Conservation (phyloP, 352 stramenopile genomes). For the Pythium aphanidermatum region DNA sequence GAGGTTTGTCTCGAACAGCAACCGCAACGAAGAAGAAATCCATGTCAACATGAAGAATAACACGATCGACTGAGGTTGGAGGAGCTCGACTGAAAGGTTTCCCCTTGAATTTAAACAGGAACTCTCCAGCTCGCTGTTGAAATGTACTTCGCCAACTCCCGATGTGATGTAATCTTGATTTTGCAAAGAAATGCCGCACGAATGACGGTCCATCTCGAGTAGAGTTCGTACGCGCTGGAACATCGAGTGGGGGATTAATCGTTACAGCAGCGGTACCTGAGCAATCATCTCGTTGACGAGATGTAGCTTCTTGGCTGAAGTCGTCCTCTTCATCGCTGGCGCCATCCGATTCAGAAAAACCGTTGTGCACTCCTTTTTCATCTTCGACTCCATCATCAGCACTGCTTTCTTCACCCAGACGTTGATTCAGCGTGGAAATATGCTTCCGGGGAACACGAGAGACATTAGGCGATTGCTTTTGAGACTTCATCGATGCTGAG, state of each 20-base stretch:
- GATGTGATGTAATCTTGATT: conserved; percentile 83
- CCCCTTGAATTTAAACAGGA: conserved; percentile 59
- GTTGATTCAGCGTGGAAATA: no score
- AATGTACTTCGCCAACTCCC: conserved; percentile 74
- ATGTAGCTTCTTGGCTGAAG: no score
- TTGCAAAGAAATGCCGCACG: conserved; percentile 76
- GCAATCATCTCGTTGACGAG: no score
- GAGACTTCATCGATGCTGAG: conserved; percentile 3
- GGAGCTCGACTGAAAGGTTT: conserved; percentile 25
- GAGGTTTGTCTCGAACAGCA: conserved; percentile 73
- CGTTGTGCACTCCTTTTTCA: conserved; percentile 2
- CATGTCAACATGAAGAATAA: conserved; percentile 96
- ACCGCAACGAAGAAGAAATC: conserved; percentile 97
- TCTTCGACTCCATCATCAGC: not conserved
- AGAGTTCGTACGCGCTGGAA: conserved; percentile 34
- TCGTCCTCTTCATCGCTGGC: conserved; percentile 20
- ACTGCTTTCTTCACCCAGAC: no score
- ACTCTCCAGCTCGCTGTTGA: conserved; percentile 55
- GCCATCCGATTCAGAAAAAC: conserved; percentile 23
- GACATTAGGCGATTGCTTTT: no score
- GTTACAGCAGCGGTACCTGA: no score
- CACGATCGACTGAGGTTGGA: conserved; percentile 40
- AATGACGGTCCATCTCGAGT: conserved; percentile 69
- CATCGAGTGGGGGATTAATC: no score
- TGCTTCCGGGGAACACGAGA: no score